Conservation (phyloP, 371 early-diverging fungal species). For the Circinella umbellata region DNA sequence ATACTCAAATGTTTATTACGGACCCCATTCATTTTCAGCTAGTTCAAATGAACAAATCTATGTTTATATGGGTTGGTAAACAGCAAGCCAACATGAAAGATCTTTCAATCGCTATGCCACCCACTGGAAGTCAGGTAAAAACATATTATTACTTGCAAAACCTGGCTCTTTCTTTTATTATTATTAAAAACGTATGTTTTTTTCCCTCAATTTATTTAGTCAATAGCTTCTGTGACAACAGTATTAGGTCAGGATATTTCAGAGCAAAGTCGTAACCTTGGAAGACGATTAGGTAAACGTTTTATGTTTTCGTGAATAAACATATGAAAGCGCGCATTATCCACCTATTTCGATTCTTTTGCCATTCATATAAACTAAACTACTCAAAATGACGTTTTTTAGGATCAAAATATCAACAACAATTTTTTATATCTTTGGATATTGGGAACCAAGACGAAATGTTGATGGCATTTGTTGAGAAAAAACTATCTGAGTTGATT, state of each 20-base stretch:
- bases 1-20: constrained; percentile 41
- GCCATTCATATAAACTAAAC: not conserved
- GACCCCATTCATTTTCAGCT: constrained; percentile 50
- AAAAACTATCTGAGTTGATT: constrained; percentile 45
- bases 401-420: constrained; percentile 47
- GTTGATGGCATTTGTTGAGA: constrained; percentile 50
- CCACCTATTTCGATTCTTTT: too few species aligned
- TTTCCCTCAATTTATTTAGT: constrained; percentile 10
- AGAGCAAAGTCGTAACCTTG: constrained; percentile 44
- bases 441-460: constrained; percentile 42
- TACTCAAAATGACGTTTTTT: not conserved
- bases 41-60: constrained; percentile 40
- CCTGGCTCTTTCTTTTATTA: not conserved
- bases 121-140: constrained; percentile 33
- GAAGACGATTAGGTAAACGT: constrained; percentile 47
- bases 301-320: too few species aligned
- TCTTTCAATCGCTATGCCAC: constrained; percentile 49
- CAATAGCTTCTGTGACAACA: constrained; percentile 45
- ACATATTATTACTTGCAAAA: not conserved
- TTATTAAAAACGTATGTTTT: not conserved
- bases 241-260: constrained; percentile 50
- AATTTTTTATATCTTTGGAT: constrained; percentile 48
- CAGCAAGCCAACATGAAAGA: constrained; percentile 40
- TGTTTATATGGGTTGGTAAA: constrained; percentile 49
- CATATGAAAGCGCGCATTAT: too few species aligned